A percentile compares a stretch with the other conserved stretches of the same genome.
phyloP scores from a whole-genome alignment of 208 protist genomes.

The Leishmania aethiopica region DNA sequence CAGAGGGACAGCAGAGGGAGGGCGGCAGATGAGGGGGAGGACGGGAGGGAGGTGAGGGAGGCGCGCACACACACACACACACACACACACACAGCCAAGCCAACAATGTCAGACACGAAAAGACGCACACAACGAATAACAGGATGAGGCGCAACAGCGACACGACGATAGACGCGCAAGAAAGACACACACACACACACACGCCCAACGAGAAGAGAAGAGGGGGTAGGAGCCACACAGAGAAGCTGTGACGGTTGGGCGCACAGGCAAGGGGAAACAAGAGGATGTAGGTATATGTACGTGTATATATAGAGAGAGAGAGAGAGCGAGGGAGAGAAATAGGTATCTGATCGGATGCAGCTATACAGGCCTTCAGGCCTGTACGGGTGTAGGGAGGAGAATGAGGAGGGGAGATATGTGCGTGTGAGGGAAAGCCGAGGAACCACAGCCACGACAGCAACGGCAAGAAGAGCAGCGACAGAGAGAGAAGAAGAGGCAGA shows the following conservation, averaged over 20 bases:
- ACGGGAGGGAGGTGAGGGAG: background rate
- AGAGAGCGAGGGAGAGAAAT: no score
- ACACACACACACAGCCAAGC: background rate
- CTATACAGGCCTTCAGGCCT: background rate
- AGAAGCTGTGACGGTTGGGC: background rate
- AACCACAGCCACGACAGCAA: no score
- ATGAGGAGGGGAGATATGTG: no score
- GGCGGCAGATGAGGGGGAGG: background rate
- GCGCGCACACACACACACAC: background rate
- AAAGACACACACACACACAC: no score
- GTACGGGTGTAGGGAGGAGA: background rate
- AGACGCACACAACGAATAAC: background rate
- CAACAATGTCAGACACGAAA: background rate
- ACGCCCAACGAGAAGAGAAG: background rate
- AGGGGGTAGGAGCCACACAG: background rate
- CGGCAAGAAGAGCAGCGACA: background rate
- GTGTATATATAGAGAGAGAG: no score
- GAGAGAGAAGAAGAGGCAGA: background rate
- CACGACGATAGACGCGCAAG: background rate
- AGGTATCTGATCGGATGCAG: background rate
- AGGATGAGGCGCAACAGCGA: background rate
- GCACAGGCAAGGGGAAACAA: background rate
- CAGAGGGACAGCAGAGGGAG: background rate
- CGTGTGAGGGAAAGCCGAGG: background rate
- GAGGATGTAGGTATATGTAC: background rate